Conservation (phyloP, 2,329 filamentous ascomycete species). For the Tolypocladium inflatum region DNA sequence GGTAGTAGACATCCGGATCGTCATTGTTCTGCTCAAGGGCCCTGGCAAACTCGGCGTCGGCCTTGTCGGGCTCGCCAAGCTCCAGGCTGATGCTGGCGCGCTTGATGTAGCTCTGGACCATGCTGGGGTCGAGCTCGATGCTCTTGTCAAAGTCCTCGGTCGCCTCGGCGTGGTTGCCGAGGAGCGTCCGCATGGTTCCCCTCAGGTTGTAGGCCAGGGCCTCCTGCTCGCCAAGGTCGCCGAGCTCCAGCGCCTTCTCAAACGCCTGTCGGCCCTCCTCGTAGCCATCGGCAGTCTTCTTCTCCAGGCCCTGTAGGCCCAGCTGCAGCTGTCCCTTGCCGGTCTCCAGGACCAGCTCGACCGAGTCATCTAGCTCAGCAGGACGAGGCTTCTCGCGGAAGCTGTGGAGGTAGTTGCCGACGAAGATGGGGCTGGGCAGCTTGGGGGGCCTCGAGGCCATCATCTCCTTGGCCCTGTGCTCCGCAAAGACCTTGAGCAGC, state of each 20-base stretch:
- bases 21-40: slow-evolving; percentile 76
- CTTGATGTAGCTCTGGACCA: slow-evolving; percentile 98
- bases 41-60: slow-evolving; percentile 77
- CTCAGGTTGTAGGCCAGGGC: slow-evolving; percentile 93
- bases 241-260: slow-evolving; percentile 76
- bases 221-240: slow-evolving; percentile 72
- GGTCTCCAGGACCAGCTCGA: slow-evolving; percentile 66
- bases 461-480: slow-evolving; percentile 86
- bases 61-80: slow-evolving; percentile 77
- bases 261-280: slow-evolving; percentile 80
- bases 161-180: slow-evolving; percentile 77
- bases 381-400: slow-evolving; percentile 81
- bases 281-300: slow-evolving; percentile 85
- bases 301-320: slow-evolving; percentile 70
- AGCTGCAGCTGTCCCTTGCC: slow-evolving; percentile 80
- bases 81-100: slow-evolving; percentile 96
- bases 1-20: slow-evolving; percentile 97
- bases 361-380: slow-evolving; percentile 69
- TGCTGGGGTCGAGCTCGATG: slow-evolving; percentile 74
- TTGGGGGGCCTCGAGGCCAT: slow-evolving; percentile 76
- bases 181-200: slow-evolving; percentile 88
- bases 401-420: slow-evolving; percentile 97
- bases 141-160: slow-evolving; percentile 84
- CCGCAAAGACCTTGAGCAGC: slow-evolving; percentile 91
- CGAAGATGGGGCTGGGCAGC: slow-evolving; percentile 90